Base-by-base conservation (phyloP, 306 rosid species). In the Dicorynia guianensis region DNA sequence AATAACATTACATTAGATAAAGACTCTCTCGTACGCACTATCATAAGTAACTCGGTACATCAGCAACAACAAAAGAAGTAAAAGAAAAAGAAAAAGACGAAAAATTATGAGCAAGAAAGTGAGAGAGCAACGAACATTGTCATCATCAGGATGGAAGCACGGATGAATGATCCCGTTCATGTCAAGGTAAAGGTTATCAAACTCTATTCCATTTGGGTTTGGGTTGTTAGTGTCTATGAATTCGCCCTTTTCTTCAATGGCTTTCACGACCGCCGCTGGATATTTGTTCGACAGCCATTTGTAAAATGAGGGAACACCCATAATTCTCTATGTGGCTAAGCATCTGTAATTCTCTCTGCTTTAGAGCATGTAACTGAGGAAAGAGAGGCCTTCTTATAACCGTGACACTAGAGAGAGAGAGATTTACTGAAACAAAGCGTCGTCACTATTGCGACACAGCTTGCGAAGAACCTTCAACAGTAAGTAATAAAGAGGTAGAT, bases 291-390 rank as follows among this genome's bases (percentile, higher is more conserved):
- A 20, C 44, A 88, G n/a, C 96, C 93, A 90, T 46, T 75, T 63
- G 36, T 71, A 84, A 34, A 88, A 86, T 0, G 82, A 48, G 0
- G 93, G 88, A n/a, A 90, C 91, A 11, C 93, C 96, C 96, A 90
- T 90, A 0, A 66, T 15, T 17, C 10, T 47, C 49, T 60, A 3
- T 47, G 4, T 15, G 5, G 58, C n/a, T 47, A 13, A 8, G n/a
- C 0, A 17, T 15, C 7, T 42, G 11, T 15, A 18, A 14, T n/a
- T 14, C 25, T 36, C 4, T 3, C 3, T 25, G n/a, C 9, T 25
- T 25, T 7, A 20, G 13, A 65, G 20, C 12, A 20, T 40, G 8
- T 13, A 1, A 25, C 20, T 1, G 3, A 17, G n/a, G n/a, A n/a
- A n/a, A n/a, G 2, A 17, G 7, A 42, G 34, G 7, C 15, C 9